A percentile compares a stretch with the other conserved stretches of the same genome.
These are phyloP conservation scores for Ceratocystis albifundus DNA, from an alignment of 2,329 filamentous ascomycete species.

Conservation along the genomic window DNA sequence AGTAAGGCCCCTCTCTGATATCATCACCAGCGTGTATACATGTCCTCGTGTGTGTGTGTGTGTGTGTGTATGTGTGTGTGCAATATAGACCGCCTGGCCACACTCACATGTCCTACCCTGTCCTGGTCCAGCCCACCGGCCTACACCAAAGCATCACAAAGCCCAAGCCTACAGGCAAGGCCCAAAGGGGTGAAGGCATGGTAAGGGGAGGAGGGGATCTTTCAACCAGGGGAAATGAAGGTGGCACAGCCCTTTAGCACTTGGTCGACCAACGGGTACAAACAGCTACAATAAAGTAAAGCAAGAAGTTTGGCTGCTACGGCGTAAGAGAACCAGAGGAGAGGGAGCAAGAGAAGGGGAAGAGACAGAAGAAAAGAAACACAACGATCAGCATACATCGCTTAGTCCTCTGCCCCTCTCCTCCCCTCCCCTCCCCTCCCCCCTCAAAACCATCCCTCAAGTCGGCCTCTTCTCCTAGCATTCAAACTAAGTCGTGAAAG, in stretches of 20 bases:
- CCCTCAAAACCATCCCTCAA: too few species aligned
- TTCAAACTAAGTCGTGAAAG: background rate
- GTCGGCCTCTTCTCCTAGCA: background rate
- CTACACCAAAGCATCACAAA: background rate
- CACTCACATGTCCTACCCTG: background rate
- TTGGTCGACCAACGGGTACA: background rate
- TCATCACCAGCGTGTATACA: background rate
- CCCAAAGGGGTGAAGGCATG: background rate
- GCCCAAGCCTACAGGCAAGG: background rate
- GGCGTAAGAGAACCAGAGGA: background rate
- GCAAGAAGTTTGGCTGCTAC: background rate
- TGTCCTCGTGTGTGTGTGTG: background rate
- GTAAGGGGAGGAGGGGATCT: background rate
- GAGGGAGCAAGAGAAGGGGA: background rate
- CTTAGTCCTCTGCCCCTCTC: background rate
- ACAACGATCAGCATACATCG: background rate
- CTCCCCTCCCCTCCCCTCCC: too few species aligned
- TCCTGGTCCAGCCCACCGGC: background rate
- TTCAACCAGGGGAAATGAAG: conserved; percentile 10
- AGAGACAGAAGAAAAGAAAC: background rate
- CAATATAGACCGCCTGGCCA: background rate
- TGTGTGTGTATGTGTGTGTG: background rate
- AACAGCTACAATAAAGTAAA: background rate
- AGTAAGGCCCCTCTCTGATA: background rate
- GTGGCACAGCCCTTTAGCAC: conserved; percentile 5